Conservation (phyloP, 208 protist genomes). For the Angomonas ambiguus region DNA sequence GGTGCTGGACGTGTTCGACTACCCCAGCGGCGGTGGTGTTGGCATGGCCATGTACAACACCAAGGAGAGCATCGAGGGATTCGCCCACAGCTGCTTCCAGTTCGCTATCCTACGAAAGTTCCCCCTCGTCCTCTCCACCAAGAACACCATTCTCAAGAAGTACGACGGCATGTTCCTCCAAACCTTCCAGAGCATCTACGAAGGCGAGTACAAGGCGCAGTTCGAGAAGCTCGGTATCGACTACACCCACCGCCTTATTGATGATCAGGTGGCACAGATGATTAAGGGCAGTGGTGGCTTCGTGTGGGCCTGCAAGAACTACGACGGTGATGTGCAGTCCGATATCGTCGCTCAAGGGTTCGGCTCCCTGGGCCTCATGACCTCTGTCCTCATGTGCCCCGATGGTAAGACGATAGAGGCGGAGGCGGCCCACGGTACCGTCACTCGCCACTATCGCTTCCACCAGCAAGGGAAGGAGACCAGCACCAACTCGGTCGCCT, state of each 20-base stretch:
- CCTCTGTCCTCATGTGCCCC: conserved; percentile 95
- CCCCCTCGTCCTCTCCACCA: conserved; percentile 94
- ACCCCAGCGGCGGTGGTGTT: conserved; percentile 74
- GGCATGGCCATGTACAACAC: conserved; percentile 97
- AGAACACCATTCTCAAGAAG: conserved; percentile 98
- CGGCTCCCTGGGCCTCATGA: conserved; percentile 98
- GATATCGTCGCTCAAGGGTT: conserved; percentile 97
- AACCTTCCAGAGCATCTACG: conserved; percentile 94
- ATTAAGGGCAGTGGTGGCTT: conserved; percentile 92
- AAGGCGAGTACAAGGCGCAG: conserved; percentile 78
- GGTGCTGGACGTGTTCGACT: conserved; percentile 88
- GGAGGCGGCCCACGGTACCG: conserved; percentile 98
- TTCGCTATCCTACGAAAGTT: conserved; percentile 90
- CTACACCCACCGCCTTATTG: conserved; percentile 97
- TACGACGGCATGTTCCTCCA: conserved; percentile 97
- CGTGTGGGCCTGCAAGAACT: conserved; percentile 99
- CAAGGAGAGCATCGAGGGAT: conserved; percentile 93
- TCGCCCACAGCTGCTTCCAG: conserved; percentile 93
- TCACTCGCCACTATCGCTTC: conserved; percentile 96
- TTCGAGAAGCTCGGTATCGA: conserved; percentile 86
- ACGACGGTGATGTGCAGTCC: conserved; percentile 98
- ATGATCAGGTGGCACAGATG: conserved; percentile 97
- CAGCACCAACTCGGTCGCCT: conserved; percentile 97
- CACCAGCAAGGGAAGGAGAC: conserved; percentile 95
- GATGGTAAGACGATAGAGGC: conserved; percentile 97